Evolutionary conservation across 2,329 filamentous ascomycete species (phyloP).

Genomic region (Pseudogymnoascus sp.): DNA sequence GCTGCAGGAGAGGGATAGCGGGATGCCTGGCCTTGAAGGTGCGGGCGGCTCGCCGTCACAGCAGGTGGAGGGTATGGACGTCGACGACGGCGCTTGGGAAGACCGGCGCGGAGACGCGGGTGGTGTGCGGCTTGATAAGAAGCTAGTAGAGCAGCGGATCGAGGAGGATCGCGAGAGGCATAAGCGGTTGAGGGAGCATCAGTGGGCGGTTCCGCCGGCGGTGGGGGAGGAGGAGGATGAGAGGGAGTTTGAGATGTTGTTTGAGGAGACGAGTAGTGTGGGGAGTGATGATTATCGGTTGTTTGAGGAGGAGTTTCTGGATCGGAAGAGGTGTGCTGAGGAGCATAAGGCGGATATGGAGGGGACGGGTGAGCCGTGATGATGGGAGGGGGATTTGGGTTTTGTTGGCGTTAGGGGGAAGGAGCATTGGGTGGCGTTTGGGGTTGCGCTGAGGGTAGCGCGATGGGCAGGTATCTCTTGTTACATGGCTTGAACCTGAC

Average conservation of each 20-base stretch:
- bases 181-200: constrained; percentile 82
- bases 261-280: constrained; percentile 80
- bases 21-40: not conserved
- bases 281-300: constrained; percentile 78
- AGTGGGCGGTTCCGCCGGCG: constrained; percentile 73
- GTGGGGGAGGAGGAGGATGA: constrained; percentile 37
- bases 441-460: not conserved
- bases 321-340: constrained; percentile 18
- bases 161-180: constrained; percentile 95
- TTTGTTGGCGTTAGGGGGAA: not conserved
- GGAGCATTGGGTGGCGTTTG: not conserved
- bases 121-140: constrained; percentile 56
- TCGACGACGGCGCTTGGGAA: constrained; percentile 10
- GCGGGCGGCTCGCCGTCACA: not conserved
- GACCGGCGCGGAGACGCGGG: constrained; percentile 10
- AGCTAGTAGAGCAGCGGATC: constrained; percentile 89
- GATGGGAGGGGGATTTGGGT: not conserved
- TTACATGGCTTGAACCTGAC: not conserved
- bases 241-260: constrained; percentile 66
- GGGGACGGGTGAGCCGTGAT: not conserved
- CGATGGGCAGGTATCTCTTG: not conserved
- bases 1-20: constrained; percentile 66
- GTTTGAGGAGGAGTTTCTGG: constrained; percentile 60
- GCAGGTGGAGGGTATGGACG: not conserved
- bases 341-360: constrained; percentile 23